Evolutionary conservation across 192 early-diverging fungal species (phyloP).

Genomic region (Geranomyces michiganensis): DNA sequence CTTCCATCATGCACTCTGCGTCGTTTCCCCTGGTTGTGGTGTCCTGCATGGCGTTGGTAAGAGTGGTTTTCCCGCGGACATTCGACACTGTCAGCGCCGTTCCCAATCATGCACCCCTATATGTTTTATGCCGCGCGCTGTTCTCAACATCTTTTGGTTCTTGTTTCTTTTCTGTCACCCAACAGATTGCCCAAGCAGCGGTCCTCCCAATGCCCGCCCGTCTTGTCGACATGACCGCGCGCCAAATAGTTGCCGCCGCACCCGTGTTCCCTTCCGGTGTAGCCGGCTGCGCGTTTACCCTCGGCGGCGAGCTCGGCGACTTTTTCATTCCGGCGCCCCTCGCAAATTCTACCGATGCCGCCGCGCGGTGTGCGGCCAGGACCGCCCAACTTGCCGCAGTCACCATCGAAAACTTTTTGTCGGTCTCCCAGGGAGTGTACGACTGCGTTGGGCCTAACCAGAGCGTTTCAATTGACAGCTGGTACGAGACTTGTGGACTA

Average conservation of each 20-base stretch:
- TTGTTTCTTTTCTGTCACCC: too few relatives aligned
- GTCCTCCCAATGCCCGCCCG: conserved; percentile 8
- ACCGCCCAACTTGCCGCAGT: background rate
- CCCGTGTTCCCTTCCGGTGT: background rate
- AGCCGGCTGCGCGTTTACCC: background rate
- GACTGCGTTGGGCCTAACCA: conserved; percentile 4
- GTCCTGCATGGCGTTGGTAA: too few relatives aligned
- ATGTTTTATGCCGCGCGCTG: too few relatives aligned
- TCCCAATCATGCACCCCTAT: too few relatives aligned
- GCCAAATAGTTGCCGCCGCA: background rate
- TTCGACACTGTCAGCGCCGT: too few relatives aligned
- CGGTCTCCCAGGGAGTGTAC: background rate
- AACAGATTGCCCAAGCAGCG: conserved; percentile 1
- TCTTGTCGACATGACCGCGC: conserved; percentile 11
- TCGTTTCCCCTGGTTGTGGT: too few relatives aligned
- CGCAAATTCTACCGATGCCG: conserved; percentile 3
- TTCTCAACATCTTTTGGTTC: too few relatives aligned
- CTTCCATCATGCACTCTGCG: too few relatives aligned
- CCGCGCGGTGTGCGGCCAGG: background rate
- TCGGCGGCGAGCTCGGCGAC: conserved; percentile 5
- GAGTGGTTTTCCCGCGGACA: too few relatives aligned
- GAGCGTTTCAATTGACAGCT: conserved; percentile 15
- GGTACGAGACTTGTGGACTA: too few relatives aligned
- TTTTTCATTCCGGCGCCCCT: background rate
- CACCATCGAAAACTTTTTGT: conserved; percentile 5